phyloP scores from a whole-genome alignment of 495 filamentous ascomycete genomes.

The Hypoxylon fragiforme region DNA sequence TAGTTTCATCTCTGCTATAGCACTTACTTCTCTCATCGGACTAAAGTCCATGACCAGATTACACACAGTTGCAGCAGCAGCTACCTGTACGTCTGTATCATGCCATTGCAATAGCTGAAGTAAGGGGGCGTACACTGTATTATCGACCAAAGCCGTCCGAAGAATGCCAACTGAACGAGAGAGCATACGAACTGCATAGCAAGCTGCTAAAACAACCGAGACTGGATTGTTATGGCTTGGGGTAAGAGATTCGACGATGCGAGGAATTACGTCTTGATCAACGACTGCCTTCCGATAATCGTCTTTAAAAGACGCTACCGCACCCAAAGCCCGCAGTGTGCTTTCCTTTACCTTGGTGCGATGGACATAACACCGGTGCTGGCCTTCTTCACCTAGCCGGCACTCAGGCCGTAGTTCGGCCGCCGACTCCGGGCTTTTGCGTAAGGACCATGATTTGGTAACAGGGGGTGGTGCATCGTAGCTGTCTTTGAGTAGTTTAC shows the following conservation, averaged over 20 bases:
- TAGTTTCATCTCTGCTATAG: background rate
- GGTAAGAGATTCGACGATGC: constrained; percentile 81
- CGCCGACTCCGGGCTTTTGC: constrained; percentile 9
- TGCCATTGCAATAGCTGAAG: constrained; percentile 73
- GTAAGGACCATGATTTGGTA: constrained; percentile 45
- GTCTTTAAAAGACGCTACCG: constrained; percentile 78
- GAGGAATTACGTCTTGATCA: constrained; percentile 75
- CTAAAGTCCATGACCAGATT: constrained; percentile 87
- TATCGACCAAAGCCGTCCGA: constrained; percentile 83
- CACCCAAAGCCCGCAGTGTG: constrained; percentile 76
- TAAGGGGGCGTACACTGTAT: constrained; percentile 77
- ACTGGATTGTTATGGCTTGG: constrained; percentile 55
- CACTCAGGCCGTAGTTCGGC: constrained; percentile 34
- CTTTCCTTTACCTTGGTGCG: constrained; percentile 76
- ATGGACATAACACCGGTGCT: constrained; percentile 67
- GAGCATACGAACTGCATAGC: constrained; percentile 72
- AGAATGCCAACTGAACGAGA: constrained; percentile 82
- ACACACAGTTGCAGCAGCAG: constrained; percentile 77
- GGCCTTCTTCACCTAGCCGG: constrained; percentile 63
- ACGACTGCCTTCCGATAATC: constrained; percentile 82
- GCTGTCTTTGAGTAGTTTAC: constrained; percentile 72
- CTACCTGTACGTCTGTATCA: constrained; percentile 80
- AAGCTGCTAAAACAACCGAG: constrained; percentile 81
- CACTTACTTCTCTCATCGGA: constrained; percentile 81
- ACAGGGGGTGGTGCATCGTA: constrained; percentile 54